Base-by-base conservation (phyloP, 495 filamentous ascomycete species). In the Xanthoparmelia taractica region DNA sequence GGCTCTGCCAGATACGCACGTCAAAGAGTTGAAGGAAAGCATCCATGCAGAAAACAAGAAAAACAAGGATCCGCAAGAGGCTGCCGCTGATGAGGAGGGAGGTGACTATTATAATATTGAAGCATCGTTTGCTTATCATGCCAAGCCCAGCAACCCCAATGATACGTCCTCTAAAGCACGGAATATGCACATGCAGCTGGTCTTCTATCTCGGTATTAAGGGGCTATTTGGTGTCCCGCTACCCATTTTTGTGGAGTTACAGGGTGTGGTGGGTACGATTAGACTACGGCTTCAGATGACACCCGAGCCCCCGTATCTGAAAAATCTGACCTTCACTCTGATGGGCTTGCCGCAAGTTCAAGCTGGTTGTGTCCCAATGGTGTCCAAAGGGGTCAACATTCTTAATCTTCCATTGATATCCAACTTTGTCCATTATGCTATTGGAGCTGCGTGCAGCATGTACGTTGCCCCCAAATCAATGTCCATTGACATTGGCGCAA, bases 381-480 rank as follows among this genome's bases (percentile, higher is more conserved):
- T 97, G 7, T 83, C 91, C 71, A 86, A 84, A 58, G 92, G 91
- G 18, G 87, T 96, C 66, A 97, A 97, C 68, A 85, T 97, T 47
- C 77, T 97, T 10, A 96, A 97, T 66, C 76, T 97, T 33, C 93
- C 93, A 0, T 70, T 97, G 54, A 96, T 97, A 67, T 96, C 90
- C 0, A 93, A 96, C 66, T 97, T 97, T 71, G 92, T 96, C 75
- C 96, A 97, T 75, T 96, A 91, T 72, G 90, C 92, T n/a, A 96
- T 97, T 66, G 85, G 81, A 40, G 85, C 93, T 1, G 90, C 92
- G 7, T 85, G 87, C 38, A 87, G 86, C 71, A 89, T 96, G 80
- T 97, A 96, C 64, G 92, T 96, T 48, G 93, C 93, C 20, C 93
- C 93, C n/a, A 97, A 96, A 74, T 92, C 89, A 1, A 88, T 96